A percentile compares a stretch with the other conserved stretches of the same genome.
Conservation (phyloP, 768 basidiomycete species). For the Lactarius tabidus region DNA sequence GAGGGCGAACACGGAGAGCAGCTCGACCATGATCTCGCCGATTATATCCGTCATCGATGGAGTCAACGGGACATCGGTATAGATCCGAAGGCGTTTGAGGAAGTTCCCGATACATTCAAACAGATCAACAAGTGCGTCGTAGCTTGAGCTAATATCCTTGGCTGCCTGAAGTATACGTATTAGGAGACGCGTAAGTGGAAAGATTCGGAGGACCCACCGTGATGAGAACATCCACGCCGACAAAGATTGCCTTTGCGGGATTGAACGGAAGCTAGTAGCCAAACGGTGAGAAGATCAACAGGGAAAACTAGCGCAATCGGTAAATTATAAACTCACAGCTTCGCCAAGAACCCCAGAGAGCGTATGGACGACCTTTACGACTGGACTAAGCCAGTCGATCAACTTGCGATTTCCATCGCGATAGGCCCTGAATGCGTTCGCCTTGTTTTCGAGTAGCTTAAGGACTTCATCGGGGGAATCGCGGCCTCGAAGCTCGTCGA, state of each 20-base stretch:
- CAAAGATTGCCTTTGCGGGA: not conserved
- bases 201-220: not conserved
- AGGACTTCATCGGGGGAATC: not conserved
- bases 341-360: too few relatives aligned
- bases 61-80: not conserved
- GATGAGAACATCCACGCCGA: constrained; percentile 1
- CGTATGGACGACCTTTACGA: too few relatives aligned
- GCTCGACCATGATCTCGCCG: too few relatives aligned
- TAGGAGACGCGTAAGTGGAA: not conserved
- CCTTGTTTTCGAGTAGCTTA: not conserved
- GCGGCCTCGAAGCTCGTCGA: not conserved
- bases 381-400: too few relatives aligned
- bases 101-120: constrained; percentile 6
- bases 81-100: constrained; percentile 1
- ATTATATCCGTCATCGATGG: too few relatives aligned
- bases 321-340: not conserved
- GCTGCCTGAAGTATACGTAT: not conserved
- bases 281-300: too few relatives aligned
- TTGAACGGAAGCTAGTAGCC: not conserved
- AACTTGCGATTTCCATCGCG: not conserved
- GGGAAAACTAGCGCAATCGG: not conserved
- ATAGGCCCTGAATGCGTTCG: not conserved
- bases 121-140: not conserved
- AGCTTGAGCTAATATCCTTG: too few relatives aligned
- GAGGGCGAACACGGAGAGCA: too few relatives aligned